Evolutionary conservation across 2,329 filamentous ascomycete species (phyloP).

Genomic region (Cercospora brassicicola): DNA sequence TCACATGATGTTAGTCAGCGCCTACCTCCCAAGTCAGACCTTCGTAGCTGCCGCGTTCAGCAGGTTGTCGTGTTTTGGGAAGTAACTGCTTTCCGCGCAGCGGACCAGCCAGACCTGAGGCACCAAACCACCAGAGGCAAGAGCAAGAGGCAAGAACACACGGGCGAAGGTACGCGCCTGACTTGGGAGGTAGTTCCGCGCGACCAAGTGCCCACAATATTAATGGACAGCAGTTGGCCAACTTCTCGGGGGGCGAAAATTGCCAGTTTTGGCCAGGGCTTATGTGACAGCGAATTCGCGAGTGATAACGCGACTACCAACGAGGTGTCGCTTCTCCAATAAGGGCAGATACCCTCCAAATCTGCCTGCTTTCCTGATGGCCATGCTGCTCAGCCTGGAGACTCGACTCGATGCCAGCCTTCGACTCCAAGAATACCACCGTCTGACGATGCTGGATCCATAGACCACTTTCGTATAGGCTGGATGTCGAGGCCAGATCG

Average conservation of each 20-base stretch:
- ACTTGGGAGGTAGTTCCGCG: too few species aligned
- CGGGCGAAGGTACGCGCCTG: too few species aligned
- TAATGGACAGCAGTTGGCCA: background rate
- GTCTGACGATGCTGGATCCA: constrained; percentile 62
- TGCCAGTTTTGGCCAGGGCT: background rate
- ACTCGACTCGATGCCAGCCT: constrained; percentile 48
- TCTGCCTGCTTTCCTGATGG: background rate
- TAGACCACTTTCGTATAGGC: constrained; percentile 69
- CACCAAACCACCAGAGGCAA: too few species aligned
- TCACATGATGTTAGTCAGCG: background rate
- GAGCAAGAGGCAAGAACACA: too few species aligned
- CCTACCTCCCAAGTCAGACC: too few species aligned
- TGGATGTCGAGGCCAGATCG: constrained; percentile 60
- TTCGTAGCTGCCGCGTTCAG: too few species aligned
- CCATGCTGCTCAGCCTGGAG: background rate
- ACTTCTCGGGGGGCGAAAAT: background rate
- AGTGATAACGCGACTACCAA: background rate
- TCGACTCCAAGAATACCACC: constrained; percentile 66
- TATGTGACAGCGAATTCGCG: background rate
- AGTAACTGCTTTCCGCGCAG: too few species aligned
- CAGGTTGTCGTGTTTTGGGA: too few species aligned
- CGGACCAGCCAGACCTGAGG: too few species aligned
- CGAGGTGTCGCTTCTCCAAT: background rate
- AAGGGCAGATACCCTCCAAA: background rate
- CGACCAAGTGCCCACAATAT: background rate